Conservation (phyloP, 192 early-diverging fungal genomes). For the Coemansia sp. region DNA sequence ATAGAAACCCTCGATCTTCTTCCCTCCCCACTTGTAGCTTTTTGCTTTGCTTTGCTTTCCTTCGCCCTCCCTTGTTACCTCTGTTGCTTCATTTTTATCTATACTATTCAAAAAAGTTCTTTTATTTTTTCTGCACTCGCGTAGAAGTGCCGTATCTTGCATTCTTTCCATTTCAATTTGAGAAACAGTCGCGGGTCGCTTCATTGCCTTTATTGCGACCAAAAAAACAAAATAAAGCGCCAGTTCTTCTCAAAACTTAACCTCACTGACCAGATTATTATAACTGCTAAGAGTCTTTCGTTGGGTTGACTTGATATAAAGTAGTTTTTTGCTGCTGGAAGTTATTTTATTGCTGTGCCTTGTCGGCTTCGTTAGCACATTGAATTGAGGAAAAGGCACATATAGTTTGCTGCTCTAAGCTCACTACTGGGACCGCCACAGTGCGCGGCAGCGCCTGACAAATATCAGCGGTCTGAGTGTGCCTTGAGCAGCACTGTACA, state of each 20-base stretch:
- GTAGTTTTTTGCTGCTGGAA: background rate
- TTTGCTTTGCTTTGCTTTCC: constrained; percentile 2
- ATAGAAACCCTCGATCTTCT: background rate
- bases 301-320: background rate
- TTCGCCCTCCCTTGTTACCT: background rate
- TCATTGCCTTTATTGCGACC: too few relatives aligned
- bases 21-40: too few relatives aligned
- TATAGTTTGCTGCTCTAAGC: background rate
- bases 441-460: background rate
- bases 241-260: background rate
- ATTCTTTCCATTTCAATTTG: background rate
- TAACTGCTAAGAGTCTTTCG: background rate
- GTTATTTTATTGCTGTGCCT: background rate
- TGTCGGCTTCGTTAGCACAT: background rate
- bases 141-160: background rate
- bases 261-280: background rate
- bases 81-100: constrained; percentile 1
- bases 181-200: background rate
- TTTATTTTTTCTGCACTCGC: background rate
- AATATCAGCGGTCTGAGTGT: background rate
- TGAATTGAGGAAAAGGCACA: background rate
- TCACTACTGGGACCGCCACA: background rate
- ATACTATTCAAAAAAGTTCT: too few relatives aligned
- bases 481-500: background rate
- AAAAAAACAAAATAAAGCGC: background rate